phyloP scores from a whole-genome alignment of 202 grass and related monocot species.

The Dendrocalamus latiflorus region DNA sequence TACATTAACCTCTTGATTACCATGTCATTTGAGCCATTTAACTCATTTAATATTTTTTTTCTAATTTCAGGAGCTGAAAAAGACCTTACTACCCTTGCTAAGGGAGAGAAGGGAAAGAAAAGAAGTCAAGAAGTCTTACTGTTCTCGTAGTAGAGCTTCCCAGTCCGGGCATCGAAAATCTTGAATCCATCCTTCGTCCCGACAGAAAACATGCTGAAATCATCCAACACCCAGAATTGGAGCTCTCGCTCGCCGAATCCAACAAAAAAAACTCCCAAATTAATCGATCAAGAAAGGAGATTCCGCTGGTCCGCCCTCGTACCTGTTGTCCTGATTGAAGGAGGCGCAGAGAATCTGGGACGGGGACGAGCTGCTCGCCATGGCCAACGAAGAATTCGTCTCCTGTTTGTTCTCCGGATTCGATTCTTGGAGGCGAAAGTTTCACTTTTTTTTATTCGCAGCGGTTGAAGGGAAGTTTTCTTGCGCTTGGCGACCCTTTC shows the following conservation, averaged over 20 bases:
- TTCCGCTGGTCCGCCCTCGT: not conserved
- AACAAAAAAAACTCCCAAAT: not conserved
- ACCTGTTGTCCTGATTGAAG: constrained; percentile 98
- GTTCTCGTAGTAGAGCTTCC: constrained; percentile 63
- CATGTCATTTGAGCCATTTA: too few relatives aligned
- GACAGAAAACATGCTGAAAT: constrained; percentile 68
- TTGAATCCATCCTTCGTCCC: constrained; percentile 82
- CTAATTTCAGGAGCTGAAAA: too few relatives aligned
- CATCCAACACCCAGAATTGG: not conserved
- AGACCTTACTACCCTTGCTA: too few relatives aligned
- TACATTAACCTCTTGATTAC: too few relatives aligned
- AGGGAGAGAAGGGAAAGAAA: not conserved
- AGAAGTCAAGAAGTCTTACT: constrained; percentile 36
- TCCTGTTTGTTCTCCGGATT: too few relatives aligned
- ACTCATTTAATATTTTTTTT: too few relatives aligned
- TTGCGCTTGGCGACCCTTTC: too few relatives aligned
- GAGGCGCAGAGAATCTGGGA: constrained; percentile 73
- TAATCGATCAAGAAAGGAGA: not conserved
- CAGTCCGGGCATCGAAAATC: constrained; percentile 74
- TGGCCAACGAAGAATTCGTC: too few relatives aligned
- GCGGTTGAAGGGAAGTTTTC: too few relatives aligned
- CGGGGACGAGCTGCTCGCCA: constrained; percentile 51
- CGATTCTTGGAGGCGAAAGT: too few relatives aligned
- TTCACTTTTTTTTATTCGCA: too few relatives aligned
- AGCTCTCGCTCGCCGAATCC: not conserved